phyloP scores from a whole-genome alignment of 257 asterid genomes.

The Plantago major region DNA sequence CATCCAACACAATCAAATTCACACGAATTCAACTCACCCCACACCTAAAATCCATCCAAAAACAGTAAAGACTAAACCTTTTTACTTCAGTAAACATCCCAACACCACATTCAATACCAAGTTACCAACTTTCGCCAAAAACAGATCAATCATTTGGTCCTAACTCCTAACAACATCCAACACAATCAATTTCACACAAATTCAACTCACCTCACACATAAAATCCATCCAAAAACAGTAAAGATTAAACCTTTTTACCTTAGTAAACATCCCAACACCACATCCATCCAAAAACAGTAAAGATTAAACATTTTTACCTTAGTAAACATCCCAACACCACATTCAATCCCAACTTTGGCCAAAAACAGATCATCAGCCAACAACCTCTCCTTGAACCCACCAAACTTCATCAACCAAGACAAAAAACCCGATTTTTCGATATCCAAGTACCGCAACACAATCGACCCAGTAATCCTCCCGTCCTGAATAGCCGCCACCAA shows the following conservation, averaged over 20 bases:
- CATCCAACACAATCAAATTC: not conserved
- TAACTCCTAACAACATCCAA: too few relatives aligned
- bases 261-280: not conserved
- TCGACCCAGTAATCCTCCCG: slow-evolving; percentile 72
- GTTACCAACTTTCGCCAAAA: slow-evolving; percentile 77
- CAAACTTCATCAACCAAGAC: slow-evolving; percentile 69
- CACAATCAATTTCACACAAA: not conserved
- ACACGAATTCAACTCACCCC: not conserved
- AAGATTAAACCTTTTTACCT: not conserved
- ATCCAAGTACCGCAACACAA: slow-evolving; percentile 55
- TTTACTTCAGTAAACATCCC: not conserved
- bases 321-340: slow-evolving; percentile 93
- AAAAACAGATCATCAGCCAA: slow-evolving; percentile 95
- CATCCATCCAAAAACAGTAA: not conserved
- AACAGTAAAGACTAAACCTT: not conserved
- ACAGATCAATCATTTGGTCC: too few relatives aligned
- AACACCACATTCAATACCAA: not conserved
- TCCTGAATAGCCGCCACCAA: slow-evolving; percentile 68
- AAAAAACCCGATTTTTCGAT: slow-evolving; percentile 63
- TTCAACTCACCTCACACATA: not conserved
- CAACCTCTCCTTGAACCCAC: slow-evolving; percentile 92
- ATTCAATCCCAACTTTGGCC: slow-evolving; percentile 79
- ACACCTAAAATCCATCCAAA: not conserved
- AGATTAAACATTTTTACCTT: slow-evolving; percentile 35
- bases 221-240: not conserved